These are phyloP conservation scores for Colletotrichum sp. DNA, from an alignment of 2,329 filamentous ascomycete genomes.

Conservation along the genomic window DNA sequence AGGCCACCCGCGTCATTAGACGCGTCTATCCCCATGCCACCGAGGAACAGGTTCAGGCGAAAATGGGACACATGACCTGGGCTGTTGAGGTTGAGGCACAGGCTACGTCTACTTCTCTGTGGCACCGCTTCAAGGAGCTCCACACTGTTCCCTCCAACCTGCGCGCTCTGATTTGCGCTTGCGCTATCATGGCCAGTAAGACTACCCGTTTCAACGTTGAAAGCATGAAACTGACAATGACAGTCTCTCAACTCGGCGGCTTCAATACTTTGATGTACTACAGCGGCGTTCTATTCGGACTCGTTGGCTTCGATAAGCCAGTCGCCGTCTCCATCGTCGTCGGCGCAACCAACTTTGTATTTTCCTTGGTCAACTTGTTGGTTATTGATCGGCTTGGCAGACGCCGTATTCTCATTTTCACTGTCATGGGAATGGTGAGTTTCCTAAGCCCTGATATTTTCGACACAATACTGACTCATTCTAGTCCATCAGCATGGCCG, in stretches of 20 bases:
- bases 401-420: slow-evolving; percentile 47
- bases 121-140: slow-evolving; percentile 51
- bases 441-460: accelerated
- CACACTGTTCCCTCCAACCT: slow-evolving; percentile 47
- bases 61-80: slow-evolving; percentile 48
- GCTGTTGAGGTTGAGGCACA: slow-evolving; percentile 40
- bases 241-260: slow-evolving; percentile 52
- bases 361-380: slow-evolving; percentile 53
- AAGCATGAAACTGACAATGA: not conserved
- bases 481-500: slow-evolving; percentile 48
- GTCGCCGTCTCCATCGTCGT: slow-evolving; percentile 51
- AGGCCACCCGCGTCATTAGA: slow-evolving; percentile 42
- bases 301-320: slow-evolving; percentile 56
- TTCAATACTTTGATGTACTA: slow-evolving; percentile 31
- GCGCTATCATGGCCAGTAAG: slow-evolving; percentile 52
- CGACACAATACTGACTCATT: not conserved
- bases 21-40: slow-evolving; percentile 48
- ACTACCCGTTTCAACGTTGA: not conserved
- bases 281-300: slow-evolving; percentile 38
- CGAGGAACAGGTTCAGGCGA: slow-evolving; percentile 46
- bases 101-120: slow-evolving; percentile 42
- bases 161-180: slow-evolving; percentile 50
- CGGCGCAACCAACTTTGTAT: slow-evolving; percentile 53
- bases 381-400: slow-evolving; percentile 51
- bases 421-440: slow-evolving; percentile 45